Base-by-base conservation (phyloP, 2,329 filamentous ascomycete genomes). In the Aspergillaceae sp. region DNA sequence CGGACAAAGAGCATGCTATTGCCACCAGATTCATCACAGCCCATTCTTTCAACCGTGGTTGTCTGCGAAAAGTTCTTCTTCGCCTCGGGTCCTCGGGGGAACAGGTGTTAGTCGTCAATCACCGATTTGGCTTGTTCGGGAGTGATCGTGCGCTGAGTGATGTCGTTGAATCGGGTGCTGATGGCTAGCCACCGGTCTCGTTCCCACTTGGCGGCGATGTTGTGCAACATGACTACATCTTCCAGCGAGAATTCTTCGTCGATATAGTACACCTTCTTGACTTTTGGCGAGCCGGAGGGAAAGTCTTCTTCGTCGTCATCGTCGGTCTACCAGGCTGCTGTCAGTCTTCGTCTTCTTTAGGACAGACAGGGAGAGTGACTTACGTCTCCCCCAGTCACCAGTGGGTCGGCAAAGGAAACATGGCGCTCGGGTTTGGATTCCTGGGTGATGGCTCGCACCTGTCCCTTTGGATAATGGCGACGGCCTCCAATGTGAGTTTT, bases 151-250 rank as follows among this genome's bases (percentile, higher is more conserved):
- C 72, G 62, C 2, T 74, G 74, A 1, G 73, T 78, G 58, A 68
- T 68, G 45, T 75, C 72, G 45, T 62, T 69, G 62, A 77, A 77
- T 27, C 62, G 60, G 43, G 67, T 69, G 41, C 71, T 69, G 2
- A 78, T 61, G 4, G 69, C 58, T 9, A 70, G 50, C 74, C 74
- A 78, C 37, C 68, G 67, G 51, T 67, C 56, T 32, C 62, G 56
- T 44, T 67, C 58, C 52, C 74, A 74, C 40, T 65, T 60, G 44
- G 64, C 60, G 35, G 75, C 59, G 27, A 77, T 63, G 27, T 64
- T 58, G 33, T 68, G 68, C 11, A 79, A 59, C 6, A 70, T 57
- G 11, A 57, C 30, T 3, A 58, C 50, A 4, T 64, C 60, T 34
- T 59, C 53, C 9, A 58, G 40, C 10, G 49, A 56, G 35, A 62